Base-by-base conservation (phyloP, 306 rosid species). In the Castanea crenata region DNA sequence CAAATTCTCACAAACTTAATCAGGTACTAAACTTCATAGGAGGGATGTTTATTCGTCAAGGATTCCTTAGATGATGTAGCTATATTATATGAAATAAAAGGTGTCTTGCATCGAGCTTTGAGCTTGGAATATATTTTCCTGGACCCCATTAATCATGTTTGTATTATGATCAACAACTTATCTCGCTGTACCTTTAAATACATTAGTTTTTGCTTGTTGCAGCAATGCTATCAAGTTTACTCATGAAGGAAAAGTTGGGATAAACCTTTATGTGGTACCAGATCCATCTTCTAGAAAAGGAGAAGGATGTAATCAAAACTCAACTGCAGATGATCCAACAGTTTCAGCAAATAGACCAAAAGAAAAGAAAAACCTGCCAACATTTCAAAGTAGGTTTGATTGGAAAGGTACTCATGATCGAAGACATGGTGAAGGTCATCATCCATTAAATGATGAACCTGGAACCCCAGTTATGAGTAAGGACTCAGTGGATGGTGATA, bases 161-260 rank as follows among this genome's bases (percentile, higher is more conserved):
- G 4, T 29, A 11, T 59, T 59, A 20, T 41, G 3, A 41, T 59
- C 12, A 20, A n/a, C 65, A 59, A 5, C 34, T 4, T 14, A 27
- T 29, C 38, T 63, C 31, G 70, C 35, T 46, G 41, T 59, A 23
- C 46, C 38, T 77, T 31, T 79, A 56, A 71, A 20, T 74, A 70
- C 13, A 38, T 69, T 46, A 73, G 20, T 71, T 67, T 85, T 61
- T 41, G 62, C 71, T 27, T 73, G 35, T 81, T 79, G 85, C 97
- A 94, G 99, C 88, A 96, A 96, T 20, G 96, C 98, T 0, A 89
- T 93, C 86, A 96, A 96, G 91, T 96, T 96, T 85, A 96, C 99
- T 58, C 97, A 86, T 82, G 86, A 93, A 91, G 99, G 99, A 64
- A 89, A 91, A 83, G 98, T 96, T 76, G 97, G 98, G 31, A 85